These are phyloP conservation scores for Esteya vermicola DNA, from an alignment of 2,329 filamentous ascomycete species.

Conservation along the genomic window DNA sequence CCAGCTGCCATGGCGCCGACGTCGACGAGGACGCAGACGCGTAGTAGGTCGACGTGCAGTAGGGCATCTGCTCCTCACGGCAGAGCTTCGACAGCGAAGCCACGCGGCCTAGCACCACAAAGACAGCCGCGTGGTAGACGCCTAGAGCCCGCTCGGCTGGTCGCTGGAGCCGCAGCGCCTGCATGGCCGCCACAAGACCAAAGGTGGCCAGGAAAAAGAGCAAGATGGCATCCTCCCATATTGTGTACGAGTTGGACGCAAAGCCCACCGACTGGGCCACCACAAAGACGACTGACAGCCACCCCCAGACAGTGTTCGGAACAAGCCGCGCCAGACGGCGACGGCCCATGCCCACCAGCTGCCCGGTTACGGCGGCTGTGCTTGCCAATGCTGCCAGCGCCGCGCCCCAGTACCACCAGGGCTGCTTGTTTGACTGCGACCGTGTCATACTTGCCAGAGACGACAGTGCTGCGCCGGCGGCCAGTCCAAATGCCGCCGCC, in stretches of 20 bases:
- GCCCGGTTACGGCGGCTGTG: constrained; percentile 23
- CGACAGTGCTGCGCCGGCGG: neutral
- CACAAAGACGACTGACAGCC: constrained; percentile 67
- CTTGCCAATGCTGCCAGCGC: constrained; percentile 30
- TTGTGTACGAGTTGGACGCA: constrained; percentile 94
- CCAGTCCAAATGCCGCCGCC: constrained; percentile 16
- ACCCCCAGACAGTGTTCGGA: constrained; percentile 76
- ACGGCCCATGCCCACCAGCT: constrained; percentile 28
- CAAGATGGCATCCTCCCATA: constrained; percentile 94
- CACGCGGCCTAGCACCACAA: constrained; percentile 63
- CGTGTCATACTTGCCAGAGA: too few relatives aligned
- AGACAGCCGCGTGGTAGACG: constrained; percentile 72
- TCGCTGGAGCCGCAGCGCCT: constrained; percentile 59
- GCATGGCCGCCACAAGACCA: constrained; percentile 57
- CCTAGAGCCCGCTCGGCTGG: constrained; percentile 58
- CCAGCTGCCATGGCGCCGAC: constrained; percentile 78
- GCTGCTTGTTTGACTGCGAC: too few relatives aligned
- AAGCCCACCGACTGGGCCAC: constrained; percentile 85
- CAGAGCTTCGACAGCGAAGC: constrained; percentile 86
- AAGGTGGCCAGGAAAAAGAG: constrained; percentile 86
- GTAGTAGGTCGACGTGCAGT: constrained; percentile 91
- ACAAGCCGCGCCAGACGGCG: constrained; percentile 33
- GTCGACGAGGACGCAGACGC: constrained; percentile 83
- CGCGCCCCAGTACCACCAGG: constrained; percentile 25
- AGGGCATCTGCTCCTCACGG: constrained; percentile 96